These are phyloP conservation scores for Crucibulum laeve DNA, from an alignment of 768 basidiomycete species.

Conservation along the genomic window DNA sequence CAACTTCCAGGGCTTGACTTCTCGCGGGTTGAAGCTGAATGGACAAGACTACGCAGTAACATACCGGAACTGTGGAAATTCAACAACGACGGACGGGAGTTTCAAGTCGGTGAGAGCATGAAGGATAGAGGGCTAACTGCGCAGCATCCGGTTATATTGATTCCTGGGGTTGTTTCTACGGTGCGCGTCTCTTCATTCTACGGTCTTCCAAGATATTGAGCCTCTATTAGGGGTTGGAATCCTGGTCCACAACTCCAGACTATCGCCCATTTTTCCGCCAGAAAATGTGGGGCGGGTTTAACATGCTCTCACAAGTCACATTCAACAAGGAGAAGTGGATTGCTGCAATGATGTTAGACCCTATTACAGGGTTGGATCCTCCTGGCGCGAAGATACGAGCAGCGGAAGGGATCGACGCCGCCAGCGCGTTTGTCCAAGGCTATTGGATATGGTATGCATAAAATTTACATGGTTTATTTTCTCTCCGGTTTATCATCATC, in stretches of 20 bases:
- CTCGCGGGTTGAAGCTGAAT: conserved; percentile 66
- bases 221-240: conserved; percentile 86
- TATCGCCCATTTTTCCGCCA: conserved; percentile 91
- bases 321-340: conserved; percentile 91
- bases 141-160: conserved; percentile 75
- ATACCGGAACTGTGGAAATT: conserved; percentile 84
- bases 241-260: conserved; percentile 87
- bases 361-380: conserved; percentile 87
- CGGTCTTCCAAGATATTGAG: too few relatives aligned
- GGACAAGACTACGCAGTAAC: conserved; percentile 58
- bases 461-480: neutral
- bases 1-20: conserved; percentile 63
- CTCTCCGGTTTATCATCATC: neutral
- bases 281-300: conserved; percentile 75
- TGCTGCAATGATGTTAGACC: conserved; percentile 84
- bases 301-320: conserved; percentile 78
- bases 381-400: conserved; percentile 83
- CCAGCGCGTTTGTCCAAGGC: conserved; percentile 80
- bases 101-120: conserved; percentile 69
- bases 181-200: too few relatives aligned
- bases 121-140: conserved; percentile 62
- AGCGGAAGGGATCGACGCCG: conserved; percentile 89
- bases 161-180: conserved; percentile 89
- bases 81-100: conserved; percentile 76
- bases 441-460: conserved; percentile 88